phyloP scores from a whole-genome alignment of 768 basidiomycete genomes.

The Suillus subalutaceus region DNA sequence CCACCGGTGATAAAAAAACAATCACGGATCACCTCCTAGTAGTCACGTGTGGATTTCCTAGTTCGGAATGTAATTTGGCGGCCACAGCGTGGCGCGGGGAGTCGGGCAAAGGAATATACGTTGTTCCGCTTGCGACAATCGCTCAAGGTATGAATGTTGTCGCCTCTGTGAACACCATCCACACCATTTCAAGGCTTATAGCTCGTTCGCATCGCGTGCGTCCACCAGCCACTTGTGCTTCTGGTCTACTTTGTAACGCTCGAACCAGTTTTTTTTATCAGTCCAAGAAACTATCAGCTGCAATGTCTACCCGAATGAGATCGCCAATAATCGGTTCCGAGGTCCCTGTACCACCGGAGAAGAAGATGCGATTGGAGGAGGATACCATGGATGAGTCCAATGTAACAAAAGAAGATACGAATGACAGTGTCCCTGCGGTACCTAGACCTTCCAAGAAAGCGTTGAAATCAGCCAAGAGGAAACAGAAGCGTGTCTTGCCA shows the following conservation, averaged over 20 bases:
- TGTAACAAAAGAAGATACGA: neutral
- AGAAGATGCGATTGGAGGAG: constrained; percentile 33
- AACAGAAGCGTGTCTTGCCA: constrained; percentile 13
- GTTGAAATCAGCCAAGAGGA: constrained; percentile 11
- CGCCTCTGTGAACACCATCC: neutral
- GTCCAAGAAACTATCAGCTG: neutral
- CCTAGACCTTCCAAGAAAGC: constrained; percentile 5
- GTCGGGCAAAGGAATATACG: neutral
- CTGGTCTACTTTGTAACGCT: neutral
- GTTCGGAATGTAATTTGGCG: neutral
- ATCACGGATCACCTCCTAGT: neutral
- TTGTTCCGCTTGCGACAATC: neutral
- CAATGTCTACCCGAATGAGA: constrained; percentile 17
- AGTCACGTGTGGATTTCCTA: neutral
- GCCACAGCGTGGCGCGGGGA: neutral
- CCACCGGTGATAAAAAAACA: no score
- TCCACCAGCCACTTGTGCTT: no score
- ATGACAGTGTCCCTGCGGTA: no score
- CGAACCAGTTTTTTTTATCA: neutral
- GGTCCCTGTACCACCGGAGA: constrained; percentile 27
- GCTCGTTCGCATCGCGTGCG: neutral
- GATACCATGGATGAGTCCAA: neutral
- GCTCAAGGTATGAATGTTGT: neutral
- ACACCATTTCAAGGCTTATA: neutral
- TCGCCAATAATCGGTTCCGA: constrained; percentile 18